Evolutionary conservation across 2,329 filamentous ascomycete genomes (phyloP).

Genomic region (Dothistroma septosporum): DNA sequence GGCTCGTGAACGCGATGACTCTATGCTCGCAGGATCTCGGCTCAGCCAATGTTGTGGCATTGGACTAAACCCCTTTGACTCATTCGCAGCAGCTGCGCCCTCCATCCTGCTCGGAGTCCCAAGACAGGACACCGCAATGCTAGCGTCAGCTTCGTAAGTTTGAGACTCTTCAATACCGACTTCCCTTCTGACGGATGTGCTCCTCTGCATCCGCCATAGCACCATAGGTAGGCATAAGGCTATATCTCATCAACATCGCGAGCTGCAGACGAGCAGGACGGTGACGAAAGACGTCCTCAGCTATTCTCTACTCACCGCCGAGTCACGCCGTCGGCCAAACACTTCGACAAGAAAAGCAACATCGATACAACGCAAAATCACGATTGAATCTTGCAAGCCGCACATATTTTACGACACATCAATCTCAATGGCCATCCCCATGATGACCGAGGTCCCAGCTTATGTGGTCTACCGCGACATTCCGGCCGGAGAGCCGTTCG

Average conservation of each 20-base stretch:
- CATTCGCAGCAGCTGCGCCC: background rate
- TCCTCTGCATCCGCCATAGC: background rate
- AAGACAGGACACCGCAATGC: no score
- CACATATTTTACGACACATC: background rate
- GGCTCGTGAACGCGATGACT: background rate
- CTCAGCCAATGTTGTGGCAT: slow-evolving; percentile 1
- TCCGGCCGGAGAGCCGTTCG: slow-evolving; percentile 28
- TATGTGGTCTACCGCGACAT: slow-evolving; percentile 36
- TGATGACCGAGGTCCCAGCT: slow-evolving; percentile 17
- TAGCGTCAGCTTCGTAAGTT: background rate
- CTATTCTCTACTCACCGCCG: background rate
- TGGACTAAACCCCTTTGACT: background rate
- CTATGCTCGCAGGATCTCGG: background rate
- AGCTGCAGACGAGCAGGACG: background rate
- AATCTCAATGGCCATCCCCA: slow-evolving; percentile 21
- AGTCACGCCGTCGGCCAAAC: background rate
- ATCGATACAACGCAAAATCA: background rate
- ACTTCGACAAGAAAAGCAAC: background rate
- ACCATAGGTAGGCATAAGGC: background rate
- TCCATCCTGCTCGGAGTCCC: no score
- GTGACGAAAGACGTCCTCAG: background rate
- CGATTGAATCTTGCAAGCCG: background rate
- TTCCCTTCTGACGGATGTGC: background rate
- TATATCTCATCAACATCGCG: background rate
- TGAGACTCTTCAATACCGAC: background rate